Conservation (phyloP, 2,329 filamentous ascomycete genomes). For the Coniosporium tulheliwenetii region DNA sequence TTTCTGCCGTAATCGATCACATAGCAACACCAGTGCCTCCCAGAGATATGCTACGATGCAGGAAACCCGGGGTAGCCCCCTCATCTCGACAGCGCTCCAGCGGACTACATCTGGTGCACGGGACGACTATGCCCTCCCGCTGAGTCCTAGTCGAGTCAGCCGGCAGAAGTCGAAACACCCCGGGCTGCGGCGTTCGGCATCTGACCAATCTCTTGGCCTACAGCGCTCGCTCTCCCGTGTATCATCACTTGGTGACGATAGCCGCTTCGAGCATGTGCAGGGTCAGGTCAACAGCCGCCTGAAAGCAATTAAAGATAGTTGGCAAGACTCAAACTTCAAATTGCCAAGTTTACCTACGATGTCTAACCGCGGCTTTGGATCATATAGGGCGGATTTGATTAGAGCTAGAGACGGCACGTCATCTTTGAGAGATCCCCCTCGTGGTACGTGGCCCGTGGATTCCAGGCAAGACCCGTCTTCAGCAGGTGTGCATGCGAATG, state of each 20-base stretch:
- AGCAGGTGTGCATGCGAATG: not conserved
- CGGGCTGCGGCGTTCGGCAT: slow-evolving; percentile 45
- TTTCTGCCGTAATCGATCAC: too few relatives aligned
- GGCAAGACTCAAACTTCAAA: slow-evolving; percentile 69
- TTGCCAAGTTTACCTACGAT: slow-evolving; percentile 34
- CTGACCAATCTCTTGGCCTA: slow-evolving; percentile 61
- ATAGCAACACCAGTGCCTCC: too few relatives aligned
- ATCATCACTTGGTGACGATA: slow-evolving; percentile 74
- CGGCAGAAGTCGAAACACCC: not conserved
- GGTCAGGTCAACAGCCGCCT: slow-evolving; percentile 78
- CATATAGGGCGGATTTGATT: slow-evolving; percentile 13
- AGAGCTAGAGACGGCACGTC: slow-evolving; percentile 2
- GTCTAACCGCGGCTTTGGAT: slow-evolving; percentile 28
- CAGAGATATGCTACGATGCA: too few relatives aligned
- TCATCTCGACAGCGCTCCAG: too few relatives aligned
- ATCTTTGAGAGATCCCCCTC: not conserved
- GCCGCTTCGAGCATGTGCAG: slow-evolving; percentile 61
- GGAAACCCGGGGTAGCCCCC: too few relatives aligned
- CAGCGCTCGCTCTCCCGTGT: slow-evolving; percentile 61
- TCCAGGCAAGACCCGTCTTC: not conserved
- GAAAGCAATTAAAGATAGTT: slow-evolving; percentile 80
- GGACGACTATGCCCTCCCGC: too few relatives aligned
- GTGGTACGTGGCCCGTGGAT: not conserved
- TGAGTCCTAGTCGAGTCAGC: too few relatives aligned
- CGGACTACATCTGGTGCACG: too few relatives aligned